Conservation (phyloP, 2,329 filamentous ascomycete species). For the Raffaelea arxii region DNA sequence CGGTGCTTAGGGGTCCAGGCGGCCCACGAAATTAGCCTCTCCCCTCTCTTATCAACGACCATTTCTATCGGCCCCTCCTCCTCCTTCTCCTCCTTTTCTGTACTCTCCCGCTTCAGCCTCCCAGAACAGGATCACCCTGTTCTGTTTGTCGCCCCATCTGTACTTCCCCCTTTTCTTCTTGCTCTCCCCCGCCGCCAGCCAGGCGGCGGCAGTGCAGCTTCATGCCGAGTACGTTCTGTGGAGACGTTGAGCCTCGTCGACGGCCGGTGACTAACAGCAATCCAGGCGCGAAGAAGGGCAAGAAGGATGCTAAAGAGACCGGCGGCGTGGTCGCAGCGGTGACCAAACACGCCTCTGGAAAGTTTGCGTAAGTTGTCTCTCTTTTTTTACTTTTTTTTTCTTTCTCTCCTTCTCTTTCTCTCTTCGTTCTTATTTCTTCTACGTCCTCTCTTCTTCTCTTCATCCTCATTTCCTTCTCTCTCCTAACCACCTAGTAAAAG, state of each 20-base stretch:
- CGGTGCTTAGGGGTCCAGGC: too few relatives aligned
- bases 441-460: background rate
- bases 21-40: too few relatives aligned
- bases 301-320: constrained; percentile 45
- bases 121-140: background rate
- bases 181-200: constrained; percentile 7
- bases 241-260: background rate
- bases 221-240: constrained; percentile 14
- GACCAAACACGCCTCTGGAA: constrained; percentile 41
- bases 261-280: background rate
- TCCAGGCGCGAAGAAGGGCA: constrained; percentile 34
- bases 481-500: constrained; percentile 3
- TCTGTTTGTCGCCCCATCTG: background rate
- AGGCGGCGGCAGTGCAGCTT: constrained; percentile 12
- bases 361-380: constrained; percentile 36
- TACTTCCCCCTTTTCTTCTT: background rate
- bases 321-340: constrained; percentile 43
- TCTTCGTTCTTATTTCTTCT: constrained; percentile 4
- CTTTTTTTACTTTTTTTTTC: constrained; percentile 15
- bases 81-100: background rate
- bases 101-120: background rate
- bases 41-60: background rate
- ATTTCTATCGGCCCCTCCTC: background rate
- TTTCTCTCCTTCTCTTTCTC: constrained; percentile 12
- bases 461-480: background rate